A percentile compares a stretch with the other conserved stretches of the same genome.
These are phyloP conservation scores for Salvia sclarea DNA, from an alignment of 305 asterid species.

Conservation along the genomic window DNA sequence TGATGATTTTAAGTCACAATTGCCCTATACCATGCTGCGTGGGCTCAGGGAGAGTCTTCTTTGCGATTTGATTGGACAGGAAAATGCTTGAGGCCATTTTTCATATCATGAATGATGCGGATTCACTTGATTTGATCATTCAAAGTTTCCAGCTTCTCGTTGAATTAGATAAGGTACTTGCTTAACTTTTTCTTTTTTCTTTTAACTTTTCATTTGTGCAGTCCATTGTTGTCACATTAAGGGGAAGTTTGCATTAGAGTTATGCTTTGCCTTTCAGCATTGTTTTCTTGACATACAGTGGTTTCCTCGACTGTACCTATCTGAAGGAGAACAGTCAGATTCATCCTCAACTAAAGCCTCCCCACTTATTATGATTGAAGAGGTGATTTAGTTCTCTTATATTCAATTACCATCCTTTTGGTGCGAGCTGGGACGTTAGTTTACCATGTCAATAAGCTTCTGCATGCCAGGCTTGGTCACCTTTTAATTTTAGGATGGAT, in stretches of 20 bases:
- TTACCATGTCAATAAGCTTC: constrained; percentile 28
- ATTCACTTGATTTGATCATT: constrained; percentile 62
- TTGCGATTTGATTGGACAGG: constrained; percentile 45
- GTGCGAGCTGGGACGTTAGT: constrained; percentile 3
- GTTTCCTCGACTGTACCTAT: constrained; percentile 59
- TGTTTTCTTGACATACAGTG: constrained; percentile 42
- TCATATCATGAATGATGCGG: constrained; percentile 66
- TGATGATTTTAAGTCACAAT: background rate
- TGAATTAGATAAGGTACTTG: constrained; percentile 69
- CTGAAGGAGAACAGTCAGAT: constrained; percentile 45
- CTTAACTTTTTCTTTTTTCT: background rate
- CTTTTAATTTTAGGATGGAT: constrained; percentile 60
- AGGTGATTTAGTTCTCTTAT: constrained; percentile 51
- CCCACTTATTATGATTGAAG: constrained; percentile 51
- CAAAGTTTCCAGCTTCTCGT: constrained; percentile 76
- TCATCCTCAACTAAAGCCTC: constrained; percentile 42
- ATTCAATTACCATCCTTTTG: constrained; percentile 26
- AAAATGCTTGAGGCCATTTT: constrained; percentile 75
- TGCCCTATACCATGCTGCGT: constrained; percentile 3
- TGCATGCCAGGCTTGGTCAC: constrained; percentile 75
- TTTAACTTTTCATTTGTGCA: background rate
- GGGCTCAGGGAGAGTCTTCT: constrained; percentile 12
- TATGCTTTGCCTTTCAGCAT: constrained; percentile 23
- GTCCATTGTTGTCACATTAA: constrained; percentile 10
- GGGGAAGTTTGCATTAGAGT: background rate